Base-by-base conservation (phyloP, 106 monocot genomes). In the Platanthera guangdongensis region DNA sequence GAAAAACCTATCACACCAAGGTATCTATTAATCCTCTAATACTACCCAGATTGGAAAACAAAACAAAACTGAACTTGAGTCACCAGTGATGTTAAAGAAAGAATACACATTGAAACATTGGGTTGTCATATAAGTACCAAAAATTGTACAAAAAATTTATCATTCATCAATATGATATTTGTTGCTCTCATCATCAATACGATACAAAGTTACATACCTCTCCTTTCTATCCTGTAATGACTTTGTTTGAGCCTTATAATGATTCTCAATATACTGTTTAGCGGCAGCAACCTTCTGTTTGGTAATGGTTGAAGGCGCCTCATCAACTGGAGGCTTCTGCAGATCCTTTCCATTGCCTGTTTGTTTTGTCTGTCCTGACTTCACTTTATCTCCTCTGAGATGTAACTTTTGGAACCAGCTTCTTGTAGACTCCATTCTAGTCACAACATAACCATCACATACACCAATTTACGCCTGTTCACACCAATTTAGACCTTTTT, bases 261-360 rank as follows among this genome's bases (percentile, higher is more conserved):
- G 92, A 65, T 93, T 95, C 76, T 95, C 95, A 49, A 95, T 92
- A 74, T 92, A 95, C 83, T 92, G 92, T 73, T 93, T 95, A 4
- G 92, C 95, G 52, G 95, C 95, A 63, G 89, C 95, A 74, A 86
- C 95, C 79, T 86, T 93, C 81, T 91, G 95, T 79, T 96, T 93
- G 7, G 95, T 96, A 7, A 77, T 32, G 74, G 84, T 93, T 67
- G 93, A 93, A 79, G 90, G 93, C 7, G 90, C 89, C 81, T 93
- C 92, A 19, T 96, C 95, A 76, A 77, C 75, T 50, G 90, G 95
- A 16, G 88, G 88, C 80, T 84, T 93, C 70, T 85, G 88, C 19
- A 77, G 48, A 65, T 86, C 89, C 74, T 80, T 94, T 52, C 79
- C 78, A 67, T 50, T 80, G 19, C 79, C 85, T 67, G 71, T 60